These are phyloP conservation scores for Dactylellina drechsleri DNA, from an alignment of 2,329 filamentous ascomycete genomes.

Conservation along the genomic window DNA sequence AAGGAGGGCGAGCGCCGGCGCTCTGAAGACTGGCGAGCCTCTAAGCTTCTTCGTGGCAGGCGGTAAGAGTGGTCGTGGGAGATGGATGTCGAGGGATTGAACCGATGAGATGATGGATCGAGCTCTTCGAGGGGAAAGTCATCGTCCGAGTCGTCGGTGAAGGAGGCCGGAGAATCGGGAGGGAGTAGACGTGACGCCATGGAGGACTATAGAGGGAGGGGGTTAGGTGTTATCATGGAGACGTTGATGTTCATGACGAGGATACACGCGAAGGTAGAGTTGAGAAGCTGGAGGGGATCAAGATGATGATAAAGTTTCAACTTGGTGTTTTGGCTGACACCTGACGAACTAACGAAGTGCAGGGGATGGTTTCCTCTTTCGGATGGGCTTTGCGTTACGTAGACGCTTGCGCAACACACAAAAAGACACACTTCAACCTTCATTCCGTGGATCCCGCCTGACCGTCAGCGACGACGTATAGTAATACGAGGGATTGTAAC, in stretches of 20 bases:
- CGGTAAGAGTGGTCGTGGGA: conserved; percentile 47
- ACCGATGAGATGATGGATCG: conserved; percentile 67
- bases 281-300: conserved; percentile 5
- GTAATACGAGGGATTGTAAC: too few relatives aligned
- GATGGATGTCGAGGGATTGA: conserved; percentile 55
- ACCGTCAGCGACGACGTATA: too few relatives aligned
- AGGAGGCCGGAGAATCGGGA: conserved; percentile 73
- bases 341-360: conserved; percentile 29
- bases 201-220: conserved; percentile 18
- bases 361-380: conserved; percentile 38
- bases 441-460: not conserved
- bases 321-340: conserved; percentile 38
- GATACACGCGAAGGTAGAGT: conserved; percentile 20
- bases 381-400: conserved; percentile 34
- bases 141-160: conserved; percentile 74
- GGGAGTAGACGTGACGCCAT: conserved; percentile 62
- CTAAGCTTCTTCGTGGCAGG: conserved; percentile 53
- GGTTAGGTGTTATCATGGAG: conserved; percentile 8
- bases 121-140: conserved; percentile 83
- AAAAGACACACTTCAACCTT: conserved; percentile 4
- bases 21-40: conserved; percentile 57
- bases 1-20: conserved; percentile 59
- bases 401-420: conserved; percentile 46
- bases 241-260: conserved; percentile 35
- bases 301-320: conserved; percentile 7